Percentiles rank a stretch among this genome's conserved stretches.
Conservation (phyloP, 2,329 filamentous ascomycete genomes). For the Stachybotrys chlorohalonatus region DNA sequence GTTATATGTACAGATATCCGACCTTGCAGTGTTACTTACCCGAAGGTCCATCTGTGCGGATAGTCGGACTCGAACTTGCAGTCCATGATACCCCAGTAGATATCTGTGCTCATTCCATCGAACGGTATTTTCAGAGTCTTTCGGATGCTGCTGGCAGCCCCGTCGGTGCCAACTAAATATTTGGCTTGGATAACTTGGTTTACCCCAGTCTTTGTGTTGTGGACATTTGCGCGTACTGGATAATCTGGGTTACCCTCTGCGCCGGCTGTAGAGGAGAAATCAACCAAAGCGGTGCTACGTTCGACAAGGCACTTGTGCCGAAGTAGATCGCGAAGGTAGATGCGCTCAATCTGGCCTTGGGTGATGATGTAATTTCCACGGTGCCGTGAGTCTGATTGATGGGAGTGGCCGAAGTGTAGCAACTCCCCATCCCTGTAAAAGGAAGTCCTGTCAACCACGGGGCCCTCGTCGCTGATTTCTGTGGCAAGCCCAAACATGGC, state of each 20-base stretch:
- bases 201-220: conserved; percentile 10
- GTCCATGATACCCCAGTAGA: conserved; percentile 24
- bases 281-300: conserved; percentile 11
- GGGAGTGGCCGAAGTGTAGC: conserved; percentile 13
- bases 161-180: conserved; percentile 21
- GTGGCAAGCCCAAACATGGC: conserved; percentile 9
- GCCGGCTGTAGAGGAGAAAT: conserved; percentile 6
- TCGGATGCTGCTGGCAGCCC: conserved; percentile 19
- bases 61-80: conserved; percentile 16
- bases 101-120: conserved; percentile 20
- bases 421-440: conserved; percentile 19
- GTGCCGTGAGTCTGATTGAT: conserved; percentile 23
- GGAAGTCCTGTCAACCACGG: conserved; percentile 18
- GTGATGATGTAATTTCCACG: conserved; percentile 2
- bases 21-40: conserved; percentile 7
- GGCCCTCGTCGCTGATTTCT: conserved; percentile 22
- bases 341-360: conserved; percentile 15
- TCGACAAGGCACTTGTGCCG: conserved; percentile 22
- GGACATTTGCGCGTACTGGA: conserved; percentile 11
- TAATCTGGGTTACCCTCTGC: conserved; percentile 2
- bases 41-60: conserved; percentile 19
- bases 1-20: no score
- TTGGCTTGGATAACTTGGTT: conserved; percentile 17
- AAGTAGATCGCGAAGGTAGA: conserved; percentile 24
- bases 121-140: conserved; percentile 18